Evolutionary conservation across 2,329 filamentous ascomycete genomes (phyloP), one percentile per base, ranked within the genome.

Genomic region (Mollisiaceae sp.): DNA sequence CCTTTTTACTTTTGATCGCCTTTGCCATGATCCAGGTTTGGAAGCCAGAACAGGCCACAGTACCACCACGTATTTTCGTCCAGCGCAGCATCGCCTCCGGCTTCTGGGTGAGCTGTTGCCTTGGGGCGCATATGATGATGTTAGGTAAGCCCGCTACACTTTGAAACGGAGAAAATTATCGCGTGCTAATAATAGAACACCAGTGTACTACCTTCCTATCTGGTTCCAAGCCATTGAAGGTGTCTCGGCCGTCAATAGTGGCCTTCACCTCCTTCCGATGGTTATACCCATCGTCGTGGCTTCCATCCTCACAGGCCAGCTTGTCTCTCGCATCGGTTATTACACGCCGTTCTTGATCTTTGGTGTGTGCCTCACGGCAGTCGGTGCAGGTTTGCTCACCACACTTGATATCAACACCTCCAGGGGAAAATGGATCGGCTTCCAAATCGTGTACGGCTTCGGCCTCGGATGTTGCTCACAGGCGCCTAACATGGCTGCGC

Each of bases 181-280:
- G 5, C 9, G 32, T 61, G 4, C 58, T 64, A 9, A 65, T 56
- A 15, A 39, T 20, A 61, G 52, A 62, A 52, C 20, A 22, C 39
- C 55, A 60, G 80, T 78, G 67, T 79, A 81, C 27, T 78, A 78
- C 52, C 75, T 82, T 58, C 79, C 83, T 57, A 82, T 85, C 65
- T 79, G 81, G 72, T 82, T 82, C 71, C 80, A 83, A 62, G 79
- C 78, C 2, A 77, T 82, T 56, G 76, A 79, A 32, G 76, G 77
- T n/a, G 75, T 73, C 14, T 75, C 75, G 4, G 79, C 81, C 5
- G 75, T 79, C 60, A 74, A 77, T 24, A 80, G 79, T 2, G 81
- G 81, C 35, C 81, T 82, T 59, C 75, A 77, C 32, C 61, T 80
- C 12, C 67, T 78, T 9, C 77, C 77, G 1, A 62, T 74, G 54